Percentiles rank a stretch among this genome's conserved stretches.
These are phyloP conservation scores for Ganoderma meredithae DNA, from an alignment of 1,284 basidiomycete species.

Conservation along the genomic window DNA sequence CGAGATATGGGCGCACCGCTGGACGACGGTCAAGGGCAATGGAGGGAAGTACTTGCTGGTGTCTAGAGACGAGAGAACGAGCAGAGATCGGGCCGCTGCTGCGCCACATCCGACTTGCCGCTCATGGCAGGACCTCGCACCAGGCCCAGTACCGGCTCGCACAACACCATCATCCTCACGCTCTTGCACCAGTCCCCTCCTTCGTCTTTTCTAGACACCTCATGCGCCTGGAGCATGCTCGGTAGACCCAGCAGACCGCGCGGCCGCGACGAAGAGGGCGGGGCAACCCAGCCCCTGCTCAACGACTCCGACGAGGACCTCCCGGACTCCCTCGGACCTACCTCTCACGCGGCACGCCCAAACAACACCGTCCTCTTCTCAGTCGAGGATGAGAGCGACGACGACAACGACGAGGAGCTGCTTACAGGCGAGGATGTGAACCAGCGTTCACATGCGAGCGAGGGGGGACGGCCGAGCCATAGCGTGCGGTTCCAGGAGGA, in stretches of 20 bases:
- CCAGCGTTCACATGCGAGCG: slow-evolving; percentile 17
- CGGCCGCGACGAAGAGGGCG: slow-evolving; percentile 44
- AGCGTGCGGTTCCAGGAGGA: slow-evolving; percentile 71
- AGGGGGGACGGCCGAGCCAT: slow-evolving; percentile 32
- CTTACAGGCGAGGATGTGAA: slow-evolving; percentile 25
- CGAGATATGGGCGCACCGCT: not conserved
- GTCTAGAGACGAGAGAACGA: not conserved
- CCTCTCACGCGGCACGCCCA: slow-evolving; percentile 12
- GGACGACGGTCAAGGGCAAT: not conserved
- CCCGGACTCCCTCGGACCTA: slow-evolving; percentile 12
- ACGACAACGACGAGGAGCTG: slow-evolving; percentile 41
- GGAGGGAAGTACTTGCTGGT: not conserved
- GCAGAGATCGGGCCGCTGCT: not conserved
- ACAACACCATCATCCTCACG: slow-evolving; percentile 12
- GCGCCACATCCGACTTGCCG: not conserved
- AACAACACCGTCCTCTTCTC: slow-evolving; percentile 42
- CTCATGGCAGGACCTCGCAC: not conserved
- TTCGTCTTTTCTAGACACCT: not conserved
- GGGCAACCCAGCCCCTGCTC: slow-evolving; percentile 64
- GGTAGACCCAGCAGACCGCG: slow-evolving; percentile 45
- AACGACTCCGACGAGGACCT: slow-evolving; percentile 49
- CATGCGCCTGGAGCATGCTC: slow-evolving; percentile 39
- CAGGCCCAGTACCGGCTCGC: not conserved
- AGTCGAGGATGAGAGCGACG: slow-evolving; percentile 39
- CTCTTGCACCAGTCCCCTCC: slow-evolving; percentile 18